Evolutionary conservation across 768 basidiomycete genomes (phyloP).

Genomic region (Phaeolepiota aurea): DNA sequence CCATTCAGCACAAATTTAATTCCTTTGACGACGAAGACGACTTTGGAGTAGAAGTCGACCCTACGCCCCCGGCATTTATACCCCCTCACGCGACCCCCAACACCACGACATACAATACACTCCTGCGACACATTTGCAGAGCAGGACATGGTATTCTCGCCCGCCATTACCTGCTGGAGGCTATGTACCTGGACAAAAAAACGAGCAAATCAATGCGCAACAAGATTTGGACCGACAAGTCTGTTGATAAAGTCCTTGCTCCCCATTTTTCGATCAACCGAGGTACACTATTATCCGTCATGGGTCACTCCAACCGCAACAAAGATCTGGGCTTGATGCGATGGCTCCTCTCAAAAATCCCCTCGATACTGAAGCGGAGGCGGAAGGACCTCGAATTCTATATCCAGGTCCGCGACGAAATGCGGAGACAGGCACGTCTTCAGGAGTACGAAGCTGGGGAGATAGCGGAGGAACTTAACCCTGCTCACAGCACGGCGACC

Average conservation of each 20-base stretch:
- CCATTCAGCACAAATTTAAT: conserved; percentile 35
- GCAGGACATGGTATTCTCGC: conserved; percentile 42
- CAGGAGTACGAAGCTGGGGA: too few relatives aligned
- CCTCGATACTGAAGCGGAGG: conserved; percentile 39
- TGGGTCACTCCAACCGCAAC: conserved; percentile 48
- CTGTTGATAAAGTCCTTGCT: conserved; percentile 27
- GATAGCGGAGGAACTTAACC: too few relatives aligned
- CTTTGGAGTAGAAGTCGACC: conserved; percentile 35
- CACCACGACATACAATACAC: conserved; percentile 54
- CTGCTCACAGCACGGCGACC: too few relatives aligned
- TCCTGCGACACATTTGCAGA: conserved; percentile 50
- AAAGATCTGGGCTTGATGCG: conserved; percentile 53
- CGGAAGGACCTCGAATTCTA: conserved; percentile 36
- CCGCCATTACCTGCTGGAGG: conserved; percentile 59
- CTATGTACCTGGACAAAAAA: conserved; percentile 35
- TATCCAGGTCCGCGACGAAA: conserved; percentile 17
- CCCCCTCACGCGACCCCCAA: conserved; percentile 46
- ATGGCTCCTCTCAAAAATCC: conserved; percentile 45
- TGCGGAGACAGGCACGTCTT: conserved; percentile 1
- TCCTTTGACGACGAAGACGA: conserved; percentile 71
- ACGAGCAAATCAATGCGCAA: conserved; percentile 21
- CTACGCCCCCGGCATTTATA: conserved; percentile 23
- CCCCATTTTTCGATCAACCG: conserved; percentile 51
- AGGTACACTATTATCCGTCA: conserved; percentile 45
- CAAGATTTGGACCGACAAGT: conserved; percentile 16